Percentiles rank a stretch among this genome's conserved stretches.
These are phyloP conservation scores for Cystobasidium pallidum DNA, from an alignment of 1,284 basidiomycete species.

Conservation along the genomic window DNA sequence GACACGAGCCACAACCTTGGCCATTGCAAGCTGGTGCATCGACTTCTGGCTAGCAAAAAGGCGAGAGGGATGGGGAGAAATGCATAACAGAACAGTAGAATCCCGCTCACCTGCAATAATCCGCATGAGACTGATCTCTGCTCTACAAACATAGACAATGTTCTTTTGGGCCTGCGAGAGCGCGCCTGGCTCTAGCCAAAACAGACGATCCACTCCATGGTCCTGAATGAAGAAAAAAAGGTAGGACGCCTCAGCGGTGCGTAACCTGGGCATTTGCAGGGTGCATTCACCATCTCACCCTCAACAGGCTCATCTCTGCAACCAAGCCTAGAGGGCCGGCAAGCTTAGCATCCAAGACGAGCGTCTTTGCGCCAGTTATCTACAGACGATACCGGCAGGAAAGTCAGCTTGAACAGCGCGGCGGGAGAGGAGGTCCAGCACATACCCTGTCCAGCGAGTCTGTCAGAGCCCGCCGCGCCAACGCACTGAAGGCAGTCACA, in stretches of 20 bases:
- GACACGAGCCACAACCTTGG: neutral
- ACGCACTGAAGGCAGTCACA: slow-evolving; percentile 37
- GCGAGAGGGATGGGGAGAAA: neutral
- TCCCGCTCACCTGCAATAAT: slow-evolving; percentile 79
- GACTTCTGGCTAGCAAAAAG: neutral
- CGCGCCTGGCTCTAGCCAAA: slow-evolving; percentile 92
- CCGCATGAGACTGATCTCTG: slow-evolving; percentile 80
- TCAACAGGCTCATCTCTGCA: slow-evolving; percentile 86
- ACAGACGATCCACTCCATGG: slow-evolving; percentile 99
- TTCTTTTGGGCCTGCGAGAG: slow-evolving; percentile 79
- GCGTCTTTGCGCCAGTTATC: slow-evolving; percentile 93
- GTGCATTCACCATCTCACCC: slow-evolving; percentile 64
- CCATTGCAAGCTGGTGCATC: neutral
- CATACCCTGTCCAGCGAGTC: slow-evolving; percentile 41
- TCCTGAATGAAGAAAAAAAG: slow-evolving; percentile 64
- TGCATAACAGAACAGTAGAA: neutral
- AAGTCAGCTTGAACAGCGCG: neutral
- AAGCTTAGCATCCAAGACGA: slow-evolving; percentile 84
- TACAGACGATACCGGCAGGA: slow-evolving; percentile 54
- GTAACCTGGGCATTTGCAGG: neutral
- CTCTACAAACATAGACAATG: slow-evolving; percentile 90
- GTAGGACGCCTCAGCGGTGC: neutral
- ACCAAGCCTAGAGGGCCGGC: slow-evolving; percentile 91
- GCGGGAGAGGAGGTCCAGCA: neutral
- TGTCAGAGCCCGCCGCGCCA: slow-evolving; percentile 30